Conservation (phyloP, 306 rosid species). For the Luffa aegyptiaca region DNA sequence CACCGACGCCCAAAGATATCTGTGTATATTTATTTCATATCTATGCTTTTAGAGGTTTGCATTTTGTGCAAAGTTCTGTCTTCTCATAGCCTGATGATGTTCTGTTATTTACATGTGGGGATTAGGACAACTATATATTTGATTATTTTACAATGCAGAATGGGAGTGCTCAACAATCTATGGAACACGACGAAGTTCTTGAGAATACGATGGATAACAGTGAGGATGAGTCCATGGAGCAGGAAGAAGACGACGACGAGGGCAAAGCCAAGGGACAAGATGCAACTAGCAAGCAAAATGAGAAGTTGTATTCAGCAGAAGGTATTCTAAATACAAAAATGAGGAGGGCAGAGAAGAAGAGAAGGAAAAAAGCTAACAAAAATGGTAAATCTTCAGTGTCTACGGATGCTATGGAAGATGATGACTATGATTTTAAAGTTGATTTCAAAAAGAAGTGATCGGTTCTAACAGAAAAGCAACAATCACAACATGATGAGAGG, state of each 20-base stretch:
- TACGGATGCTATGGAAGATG: constrained; percentile 59
- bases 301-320: constrained; percentile 61
- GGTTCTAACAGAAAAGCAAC: neutral
- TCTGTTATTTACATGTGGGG: neutral
- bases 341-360: constrained; percentile 73
- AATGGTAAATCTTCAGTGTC: constrained; percentile 19
- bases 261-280: constrained; percentile 38
- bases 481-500: neutral
- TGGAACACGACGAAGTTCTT: constrained; percentile 24
- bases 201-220: constrained; percentile 20
- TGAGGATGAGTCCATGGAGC: constrained; percentile 44
- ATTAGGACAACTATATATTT: neutral
- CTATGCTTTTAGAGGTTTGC: neutral
- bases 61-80: neutral
- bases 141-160: constrained; percentile 24
- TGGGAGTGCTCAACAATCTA: constrained; percentile 20
- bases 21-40: neutral
- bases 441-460: constrained; percentile 46
- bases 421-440: constrained; percentile 70
- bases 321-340: constrained; percentile 75
- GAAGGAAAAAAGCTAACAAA: constrained; percentile 44
- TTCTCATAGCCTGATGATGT: neutral
- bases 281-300: constrained; percentile 53
- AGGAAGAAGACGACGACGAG: constrained; percentile 15
- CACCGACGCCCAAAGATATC: too few species aligned